Evolutionary conservation across 2,329 filamentous ascomycete genomes (phyloP).

Genomic region (Sporothrix inflata): DNA sequence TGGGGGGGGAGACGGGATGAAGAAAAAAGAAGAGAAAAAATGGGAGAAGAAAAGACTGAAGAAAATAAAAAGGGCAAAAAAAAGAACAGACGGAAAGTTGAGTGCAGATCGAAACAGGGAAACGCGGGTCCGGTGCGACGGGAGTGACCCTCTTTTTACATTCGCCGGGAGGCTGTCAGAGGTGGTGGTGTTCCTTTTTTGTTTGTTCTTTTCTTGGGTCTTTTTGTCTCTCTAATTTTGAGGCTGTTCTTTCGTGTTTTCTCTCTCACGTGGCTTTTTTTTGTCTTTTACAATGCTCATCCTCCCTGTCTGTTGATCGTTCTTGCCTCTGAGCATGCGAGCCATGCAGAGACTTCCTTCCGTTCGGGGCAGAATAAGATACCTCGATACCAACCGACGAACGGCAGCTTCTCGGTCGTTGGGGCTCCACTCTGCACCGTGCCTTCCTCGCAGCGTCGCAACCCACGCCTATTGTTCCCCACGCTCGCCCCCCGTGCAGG

Average conservation of each 20-base stretch:
- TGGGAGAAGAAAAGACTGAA: background rate
- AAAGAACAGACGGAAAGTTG: background rate
- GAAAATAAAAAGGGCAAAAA: background rate
- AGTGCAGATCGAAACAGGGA: conserved; percentile 20
- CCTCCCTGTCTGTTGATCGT: background rate
- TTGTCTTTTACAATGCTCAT: too few species aligned
- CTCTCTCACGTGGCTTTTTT: background rate
- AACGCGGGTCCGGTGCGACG: background rate
- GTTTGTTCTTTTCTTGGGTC: background rate
- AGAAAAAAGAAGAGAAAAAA: background rate
- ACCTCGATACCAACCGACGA: background rate
- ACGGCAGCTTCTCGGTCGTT: conserved; percentile 2
- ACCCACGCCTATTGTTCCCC: background rate
- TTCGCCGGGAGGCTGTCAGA: background rate
- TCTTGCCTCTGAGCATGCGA: conserved; percentile 13
- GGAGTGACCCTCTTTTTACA: conserved; percentile 11
- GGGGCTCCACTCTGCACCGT: background rate
- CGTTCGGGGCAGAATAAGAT: background rate
- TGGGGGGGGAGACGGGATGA: background rate
- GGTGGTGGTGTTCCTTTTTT: background rate
- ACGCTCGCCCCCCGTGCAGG: background rate
- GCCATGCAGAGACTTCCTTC: conserved; percentile 10
- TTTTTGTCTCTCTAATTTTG: background rate
- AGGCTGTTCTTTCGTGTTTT: background rate
- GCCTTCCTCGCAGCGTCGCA: background rate